Conservation (phyloP, 169 alveolate genomes). For the Plasmodium relictum region DNA sequence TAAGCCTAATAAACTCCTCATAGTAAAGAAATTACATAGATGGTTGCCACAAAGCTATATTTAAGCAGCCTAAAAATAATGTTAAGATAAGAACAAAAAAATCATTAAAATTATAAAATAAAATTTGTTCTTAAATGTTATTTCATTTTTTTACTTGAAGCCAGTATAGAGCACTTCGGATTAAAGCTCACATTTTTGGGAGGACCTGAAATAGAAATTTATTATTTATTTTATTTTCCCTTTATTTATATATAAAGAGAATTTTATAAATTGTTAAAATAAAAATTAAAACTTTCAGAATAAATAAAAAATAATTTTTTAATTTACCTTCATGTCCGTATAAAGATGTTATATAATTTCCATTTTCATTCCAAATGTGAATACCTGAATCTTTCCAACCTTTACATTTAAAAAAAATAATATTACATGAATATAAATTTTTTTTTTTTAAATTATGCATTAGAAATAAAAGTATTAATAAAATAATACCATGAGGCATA, state of each 20-base stretch:
- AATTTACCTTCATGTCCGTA: slow-evolving; percentile 63
- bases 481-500: too few relatives aligned
- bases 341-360: slow-evolving; percentile 44
- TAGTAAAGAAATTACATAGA: slow-evolving; percentile 5
- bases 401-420: not conserved
- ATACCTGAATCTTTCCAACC: slow-evolving; percentile 65
- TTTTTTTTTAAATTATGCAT: not conserved
- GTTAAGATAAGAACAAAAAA: not conserved
- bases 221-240: not conserved
- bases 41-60: slow-evolving; percentile 70
- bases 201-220: slow-evolving; percentile 26
- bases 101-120: too few relatives aligned
- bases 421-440: not conserved
- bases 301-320: not conserved
- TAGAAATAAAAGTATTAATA: too few relatives aligned
- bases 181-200: slow-evolving; percentile 63
- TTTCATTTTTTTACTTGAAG: slow-evolving; percentile 37
- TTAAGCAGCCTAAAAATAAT: slow-evolving; percentile 48
- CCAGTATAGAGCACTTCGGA: slow-evolving; percentile 58
- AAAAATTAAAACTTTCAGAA: too few relatives aligned
- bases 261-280: too few relatives aligned
- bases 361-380: slow-evolving; percentile 64
- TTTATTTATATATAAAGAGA: too few relatives aligned
- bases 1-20: too few relatives aligned
- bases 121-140: too few relatives aligned